Conservation (phyloP, 306 rosid species). For the Rosa lucieae region DNA sequence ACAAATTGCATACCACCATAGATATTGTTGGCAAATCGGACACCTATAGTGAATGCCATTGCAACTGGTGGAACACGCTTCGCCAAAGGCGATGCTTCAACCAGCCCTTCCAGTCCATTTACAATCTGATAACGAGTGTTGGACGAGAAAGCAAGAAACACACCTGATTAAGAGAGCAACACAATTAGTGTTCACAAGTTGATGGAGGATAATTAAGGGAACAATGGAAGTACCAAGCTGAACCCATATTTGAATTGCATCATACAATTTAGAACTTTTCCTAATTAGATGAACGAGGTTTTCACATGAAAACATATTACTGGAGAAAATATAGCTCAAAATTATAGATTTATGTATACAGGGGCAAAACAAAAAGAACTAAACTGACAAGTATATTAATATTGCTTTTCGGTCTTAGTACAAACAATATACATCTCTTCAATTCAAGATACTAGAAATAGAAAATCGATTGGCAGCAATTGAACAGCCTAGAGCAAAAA, state of each 20-base stretch:
- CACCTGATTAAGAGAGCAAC: constrained; percentile 47
- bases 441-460: neutral
- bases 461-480: neutral
- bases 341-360: neutral
- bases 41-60: constrained; percentile 80
- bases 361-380: neutral
- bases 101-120: constrained; percentile 75
- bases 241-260: neutral
- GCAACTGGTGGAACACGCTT: constrained; percentile 81
- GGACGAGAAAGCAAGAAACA: constrained; percentile 90
- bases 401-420: neutral
- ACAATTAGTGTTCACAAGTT: neutral
- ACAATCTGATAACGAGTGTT: constrained; percentile 83
- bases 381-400: neutral
- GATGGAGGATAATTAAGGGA: constrained; percentile 24
- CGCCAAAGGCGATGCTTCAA: constrained; percentile 74
- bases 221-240: neutral
- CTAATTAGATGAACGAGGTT: neutral
- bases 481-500: neutral
- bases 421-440: neutral
- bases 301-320: neutral
- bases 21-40: constrained; percentile 85
- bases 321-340: neutral
- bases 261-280: neutral
- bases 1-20: constrained; percentile 96